Evolutionary conservation across 2,329 filamentous ascomycete species (phyloP).

Genomic region (Aspergillus sp.): DNA sequence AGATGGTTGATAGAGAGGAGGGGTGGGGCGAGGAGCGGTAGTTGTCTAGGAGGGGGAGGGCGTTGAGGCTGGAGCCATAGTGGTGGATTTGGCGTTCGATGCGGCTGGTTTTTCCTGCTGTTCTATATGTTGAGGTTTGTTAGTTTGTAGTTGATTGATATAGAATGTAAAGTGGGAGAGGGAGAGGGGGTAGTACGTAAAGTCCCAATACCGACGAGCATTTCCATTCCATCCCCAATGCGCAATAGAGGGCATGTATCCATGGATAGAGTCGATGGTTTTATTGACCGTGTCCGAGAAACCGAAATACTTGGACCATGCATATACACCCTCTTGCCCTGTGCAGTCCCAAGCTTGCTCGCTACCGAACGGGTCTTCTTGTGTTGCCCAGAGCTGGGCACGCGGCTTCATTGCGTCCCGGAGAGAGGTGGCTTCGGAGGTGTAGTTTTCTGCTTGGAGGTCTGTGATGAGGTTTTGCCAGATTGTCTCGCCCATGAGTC

Average conservation of each 20-base stretch:
- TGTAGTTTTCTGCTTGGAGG: constrained; percentile 45
- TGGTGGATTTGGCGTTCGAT: constrained; percentile 54
- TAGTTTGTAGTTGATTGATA: too few relatives aligned
- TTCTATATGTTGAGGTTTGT: constrained; percentile 18
- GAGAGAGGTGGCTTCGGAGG: constrained; percentile 34
- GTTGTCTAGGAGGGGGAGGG: constrained; percentile 47
- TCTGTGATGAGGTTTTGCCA: constrained; percentile 51
- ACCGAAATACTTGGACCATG: constrained; percentile 53
- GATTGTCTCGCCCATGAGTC: constrained; percentile 58
- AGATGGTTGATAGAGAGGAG: constrained; percentile 40
- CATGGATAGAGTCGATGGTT: constrained; percentile 52
- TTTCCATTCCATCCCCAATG: constrained; percentile 63
- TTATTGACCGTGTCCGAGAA: constrained; percentile 44
- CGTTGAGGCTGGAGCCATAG: constrained; percentile 57
- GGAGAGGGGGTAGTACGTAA: constrained; percentile 26
- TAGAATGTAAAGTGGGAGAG: too few relatives aligned
- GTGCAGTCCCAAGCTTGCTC: constrained; percentile 63
- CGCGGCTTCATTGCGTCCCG: constrained; percentile 46
- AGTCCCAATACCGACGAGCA: constrained; percentile 58
- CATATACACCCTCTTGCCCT: constrained; percentile 58
- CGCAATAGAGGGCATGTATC: constrained; percentile 53
- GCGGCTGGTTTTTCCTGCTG: constrained; percentile 35
- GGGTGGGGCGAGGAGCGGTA: neutral
- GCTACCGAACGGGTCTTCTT: constrained; percentile 53
- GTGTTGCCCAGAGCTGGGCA: constrained; percentile 46